These are phyloP conservation scores for Sclerotinia trifoliorum DNA, from an alignment of 2,329 filamentous ascomycete species.

Conservation along the genomic window DNA sequence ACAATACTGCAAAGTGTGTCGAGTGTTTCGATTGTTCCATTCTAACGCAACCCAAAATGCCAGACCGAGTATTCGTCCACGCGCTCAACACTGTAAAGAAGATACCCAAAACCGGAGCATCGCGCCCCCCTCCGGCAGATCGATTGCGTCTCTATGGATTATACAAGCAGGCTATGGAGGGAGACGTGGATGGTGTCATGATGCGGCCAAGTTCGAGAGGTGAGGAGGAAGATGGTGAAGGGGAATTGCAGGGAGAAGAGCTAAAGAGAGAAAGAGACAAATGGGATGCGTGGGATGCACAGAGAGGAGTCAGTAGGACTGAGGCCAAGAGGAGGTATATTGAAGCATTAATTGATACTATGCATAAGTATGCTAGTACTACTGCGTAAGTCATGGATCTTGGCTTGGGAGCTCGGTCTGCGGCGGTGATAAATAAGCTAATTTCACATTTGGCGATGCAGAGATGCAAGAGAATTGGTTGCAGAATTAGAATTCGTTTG, in stretches of 20 bases:
- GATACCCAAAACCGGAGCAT: constrained; percentile 88
- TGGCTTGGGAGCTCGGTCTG: background rate
- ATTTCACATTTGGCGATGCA: constrained; percentile 37
- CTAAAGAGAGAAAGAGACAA: constrained; percentile 60
- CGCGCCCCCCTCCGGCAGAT: constrained; percentile 80
- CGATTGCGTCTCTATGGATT: constrained; percentile 92
- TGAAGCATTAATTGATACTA: constrained; percentile 89
- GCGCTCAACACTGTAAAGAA: constrained; percentile 98
- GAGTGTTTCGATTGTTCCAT: background rate
- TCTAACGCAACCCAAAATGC: constrained; percentile 10
- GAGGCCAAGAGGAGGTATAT: constrained; percentile 95
- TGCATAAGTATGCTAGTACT: constrained; percentile 88
- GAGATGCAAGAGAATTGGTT: constrained; percentile 82
- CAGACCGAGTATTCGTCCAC: constrained; percentile 98
- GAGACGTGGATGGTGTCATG: constrained; percentile 93
- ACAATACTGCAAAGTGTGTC: background rate
- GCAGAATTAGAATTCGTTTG: constrained; percentile 97
- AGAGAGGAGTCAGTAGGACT: constrained; percentile 78
- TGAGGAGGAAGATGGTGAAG: constrained; percentile 50
- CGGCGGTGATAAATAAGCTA: constrained; percentile 3
- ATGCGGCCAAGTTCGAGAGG: constrained; percentile 69
- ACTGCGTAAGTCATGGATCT: constrained; percentile 59
- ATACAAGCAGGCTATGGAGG: constrained; percentile 99
- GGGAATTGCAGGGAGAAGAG: constrained; percentile 40
- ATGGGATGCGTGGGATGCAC: constrained; percentile 94